Evolutionary conservation across 2,329 filamentous ascomycete genomes (phyloP), one percentile per base, ranked within the genome.

Genomic region (Aureobasidium subglaciale): DNA sequence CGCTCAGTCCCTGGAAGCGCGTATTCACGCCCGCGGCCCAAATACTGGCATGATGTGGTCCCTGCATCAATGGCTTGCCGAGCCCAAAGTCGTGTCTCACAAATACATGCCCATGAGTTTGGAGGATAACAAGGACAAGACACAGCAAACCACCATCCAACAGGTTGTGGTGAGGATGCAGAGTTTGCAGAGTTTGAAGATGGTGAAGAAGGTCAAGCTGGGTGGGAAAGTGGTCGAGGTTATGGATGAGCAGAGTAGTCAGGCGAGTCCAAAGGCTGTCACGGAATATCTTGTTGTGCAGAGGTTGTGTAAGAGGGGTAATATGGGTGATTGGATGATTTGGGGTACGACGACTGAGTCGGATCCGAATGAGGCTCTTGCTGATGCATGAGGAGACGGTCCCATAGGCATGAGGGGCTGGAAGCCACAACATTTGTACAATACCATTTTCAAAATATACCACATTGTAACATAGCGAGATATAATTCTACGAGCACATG

Each of bases 201-300:
- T 29, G 18, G 38, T 50, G 20, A 60, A 58, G 22, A 58, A 49
- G 29, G 64, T 70, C 68, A 57, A 67, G 71, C 46, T 63, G 45
- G 65, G 66, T 60, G 41, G 57, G 24, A 56, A 60, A 42, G 61
- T 63, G 5, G 57, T 57, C 27, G 60, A 61, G 40, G 58, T 65
- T 71, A 29, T 68, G 66, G 60, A 71, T 71, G 61, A 69, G n/a
- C n/a, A n/a, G 62, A 30, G 72, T 66, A 45, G 56, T 29, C 61
- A 59, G 22, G 59, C 64, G n/a, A 63, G 10, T 5, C 59, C 68
- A 50, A 72, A 72, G 64, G 70, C 72, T 59, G 71, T 71, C 59
- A 70, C 67, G 2, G 78, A 80, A 63, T 78, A 80, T 59, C 61
- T 80, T 27, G 77, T 80, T 13, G 62, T 80, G 22, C 77, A 80